Evolutionary conservation across 495 filamentous ascomycete species (phyloP), one percentile per base, ranked within the genome.

Genomic region (Podospora appendiculata): DNA sequence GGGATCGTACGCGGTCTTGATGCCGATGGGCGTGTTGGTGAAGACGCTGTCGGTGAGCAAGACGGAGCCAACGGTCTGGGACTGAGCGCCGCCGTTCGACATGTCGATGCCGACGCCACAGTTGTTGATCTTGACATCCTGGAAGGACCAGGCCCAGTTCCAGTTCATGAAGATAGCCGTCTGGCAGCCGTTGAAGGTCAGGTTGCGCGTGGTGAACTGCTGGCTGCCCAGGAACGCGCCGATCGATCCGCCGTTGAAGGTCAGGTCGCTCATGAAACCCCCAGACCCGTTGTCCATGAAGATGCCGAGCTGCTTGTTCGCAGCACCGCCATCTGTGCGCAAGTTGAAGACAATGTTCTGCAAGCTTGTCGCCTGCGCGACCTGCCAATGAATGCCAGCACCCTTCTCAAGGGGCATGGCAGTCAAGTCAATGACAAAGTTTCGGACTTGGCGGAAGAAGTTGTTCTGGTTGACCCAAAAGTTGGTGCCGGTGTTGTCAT

Each of bases 251-350:
- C 92, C 92, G 59, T 89, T 89, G 78, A 95, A 95, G 43, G 78
- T 82, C 32, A 96, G 73, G 65, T 96, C 90, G 40, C 76, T 77
- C 85, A 95, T 89, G 71, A 90, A 90, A 50, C 90, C 90, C 48
- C 88, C 90, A 18, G 81, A 86, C 43, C 93, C 94, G 60, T 96
- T 97, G 66, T 97, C 93, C 86, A 96, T 96, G 76, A 93, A 96
- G 64, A 97, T 85, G 62, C 92, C 92, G 70, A 88, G 79, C 67
- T 96, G 91, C 59, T 76, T 73, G 69, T 92, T 93, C 40, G 71
- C 76, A 12, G 71, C 69, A 41, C 80, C 80, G 13, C 83, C 83
- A 54, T 85, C 87, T 50, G 78, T 79, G 62, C 82, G 74, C 90
- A 97, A 94, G 67, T 90, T 81, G 71, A 97, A 94, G 50, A 83